Percentiles rank a stretch among this genome's conserved stretches.
Evolutionary conservation across 495 filamentous ascomycete genomes (phyloP).

Genomic region (Hyaloscypha variabilis): DNA sequence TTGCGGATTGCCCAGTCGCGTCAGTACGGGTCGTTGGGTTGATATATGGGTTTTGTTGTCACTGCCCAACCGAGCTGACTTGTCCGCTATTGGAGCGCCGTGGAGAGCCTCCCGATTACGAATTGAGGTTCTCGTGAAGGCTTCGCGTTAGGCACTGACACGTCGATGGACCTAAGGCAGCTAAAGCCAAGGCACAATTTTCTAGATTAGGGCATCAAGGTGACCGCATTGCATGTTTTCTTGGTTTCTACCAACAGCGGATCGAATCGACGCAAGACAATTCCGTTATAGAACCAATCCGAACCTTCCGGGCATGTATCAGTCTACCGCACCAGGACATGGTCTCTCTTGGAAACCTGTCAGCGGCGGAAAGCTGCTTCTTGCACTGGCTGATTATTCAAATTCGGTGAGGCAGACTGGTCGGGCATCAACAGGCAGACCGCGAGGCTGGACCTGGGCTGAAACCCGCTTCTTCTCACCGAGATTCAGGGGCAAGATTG

Average conservation of each 20-base stretch:
- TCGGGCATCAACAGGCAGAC: constrained; percentile 9
- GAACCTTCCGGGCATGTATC: no score
- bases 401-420: constrained; percentile 10
- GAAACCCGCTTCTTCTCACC: constrained; percentile 12
- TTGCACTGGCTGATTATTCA: neutral
- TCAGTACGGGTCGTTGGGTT: neutral
- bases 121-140: neutral
- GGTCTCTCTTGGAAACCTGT: neutral
- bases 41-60: neutral
- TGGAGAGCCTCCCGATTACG: neutral
- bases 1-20: neutral
- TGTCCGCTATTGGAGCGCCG: neutral
- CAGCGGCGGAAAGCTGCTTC: neutral
- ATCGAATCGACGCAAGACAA: neutral
- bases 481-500: constrained; percentile 10
- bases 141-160: neutral
- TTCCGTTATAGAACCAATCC: neutral
- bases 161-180: neutral
- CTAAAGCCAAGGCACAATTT: neutral
- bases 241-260: neutral
- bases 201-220: neutral
- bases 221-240: neutral
- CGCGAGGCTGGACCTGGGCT: constrained; percentile 9
- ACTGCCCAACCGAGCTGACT: neutral
- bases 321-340: neutral